A percentile compares a stretch with the other conserved stretches of the same genome.
Evolutionary conservation across 768 basidiomycete species (phyloP).

Genomic region (Lepiota brunneoincarnata): DNA sequence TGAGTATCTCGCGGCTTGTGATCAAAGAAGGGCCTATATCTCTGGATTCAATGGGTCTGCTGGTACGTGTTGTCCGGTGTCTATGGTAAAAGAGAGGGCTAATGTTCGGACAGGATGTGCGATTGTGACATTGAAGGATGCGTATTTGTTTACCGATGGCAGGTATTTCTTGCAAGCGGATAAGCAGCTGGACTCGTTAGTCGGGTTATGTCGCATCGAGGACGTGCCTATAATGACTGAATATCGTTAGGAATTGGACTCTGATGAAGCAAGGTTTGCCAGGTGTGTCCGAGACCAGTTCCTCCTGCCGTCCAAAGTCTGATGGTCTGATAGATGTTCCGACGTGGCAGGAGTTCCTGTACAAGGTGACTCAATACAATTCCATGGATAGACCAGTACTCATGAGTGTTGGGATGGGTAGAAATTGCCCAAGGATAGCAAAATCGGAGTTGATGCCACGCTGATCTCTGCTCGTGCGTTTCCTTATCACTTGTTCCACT

Average conservation of each 20-base stretch:
- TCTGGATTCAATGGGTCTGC: conserved; percentile 95
- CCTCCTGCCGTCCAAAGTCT: background rate
- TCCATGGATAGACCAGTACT: background rate
- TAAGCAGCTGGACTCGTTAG: conserved; percentile 82
- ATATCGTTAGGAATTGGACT: conserved; percentile 70
- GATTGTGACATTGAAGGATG: conserved; percentile 65
- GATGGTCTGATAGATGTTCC: conserved; percentile 60
- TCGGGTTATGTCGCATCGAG: background rate
- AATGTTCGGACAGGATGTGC: conserved; percentile 56
- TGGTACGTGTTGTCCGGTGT: conserved; percentile 41
- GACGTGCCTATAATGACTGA: background rate
- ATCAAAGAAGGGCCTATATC: conserved; percentile 83
- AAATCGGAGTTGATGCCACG: conserved; percentile 82
- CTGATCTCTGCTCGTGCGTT: conserved; percentile 63
- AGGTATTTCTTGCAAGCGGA: conserved; percentile 92
- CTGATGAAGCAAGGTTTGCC: conserved; percentile 91
- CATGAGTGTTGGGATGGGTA: conserved; percentile 21
- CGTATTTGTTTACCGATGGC: conserved; percentile 92
- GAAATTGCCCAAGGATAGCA: conserved; percentile 58
- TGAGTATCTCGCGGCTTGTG: conserved; percentile 85
- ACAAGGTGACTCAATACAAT: conserved; percentile 48
- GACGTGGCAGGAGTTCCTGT: conserved; percentile 85
- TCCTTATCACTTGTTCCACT: background rate
- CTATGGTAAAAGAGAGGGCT: background rate
- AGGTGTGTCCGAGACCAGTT: conserved; percentile 37